Evolutionary conservation across 2,329 filamentous ascomycete species (phyloP).

Genomic region (Curvularia hawaiiensis): DNA sequence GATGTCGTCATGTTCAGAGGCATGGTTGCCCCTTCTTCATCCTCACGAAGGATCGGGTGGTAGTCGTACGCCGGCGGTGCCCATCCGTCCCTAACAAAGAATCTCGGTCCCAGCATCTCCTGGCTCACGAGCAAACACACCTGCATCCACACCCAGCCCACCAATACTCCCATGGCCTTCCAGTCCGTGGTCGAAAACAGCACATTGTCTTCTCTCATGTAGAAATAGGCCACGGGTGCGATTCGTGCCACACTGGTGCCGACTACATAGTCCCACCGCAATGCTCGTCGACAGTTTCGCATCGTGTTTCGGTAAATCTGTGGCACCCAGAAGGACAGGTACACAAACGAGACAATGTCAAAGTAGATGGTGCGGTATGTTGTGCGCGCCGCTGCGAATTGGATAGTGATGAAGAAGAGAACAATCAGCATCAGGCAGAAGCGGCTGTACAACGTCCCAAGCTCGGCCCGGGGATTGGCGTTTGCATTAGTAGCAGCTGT

Average conservation of each 20-base stretch:
- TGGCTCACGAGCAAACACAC: conserved; percentile 79
- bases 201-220: conserved; percentile 77
- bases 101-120: conserved; percentile 85
- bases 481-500: conserved; percentile 24
- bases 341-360: conserved; percentile 70
- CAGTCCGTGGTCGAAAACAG: conserved; percentile 75
- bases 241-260: conserved; percentile 82
- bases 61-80: conserved; percentile 85
- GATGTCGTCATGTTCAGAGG: conserved; percentile 69
- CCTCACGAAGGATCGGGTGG: conserved; percentile 84
- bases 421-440: conserved; percentile 66
- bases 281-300: conserved; percentile 87
- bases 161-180: conserved; percentile 66
- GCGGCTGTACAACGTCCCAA: conserved; percentile 64
- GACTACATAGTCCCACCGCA: conserved; percentile 89
- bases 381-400: conserved; percentile 62
- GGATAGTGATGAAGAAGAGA: conserved; percentile 63
- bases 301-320: conserved; percentile 90
- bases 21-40: conserved; percentile 76
- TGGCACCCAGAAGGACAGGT: conserved; percentile 89
- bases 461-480: conserved; percentile 50
- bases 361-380: conserved; percentile 60
- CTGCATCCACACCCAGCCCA: conserved; percentile 87
- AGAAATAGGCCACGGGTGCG: conserved; percentile 85
- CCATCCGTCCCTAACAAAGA: conserved; percentile 75